Conservation (phyloP, 352 stramenopile genomes). For the Globisporangium polare region DNA sequence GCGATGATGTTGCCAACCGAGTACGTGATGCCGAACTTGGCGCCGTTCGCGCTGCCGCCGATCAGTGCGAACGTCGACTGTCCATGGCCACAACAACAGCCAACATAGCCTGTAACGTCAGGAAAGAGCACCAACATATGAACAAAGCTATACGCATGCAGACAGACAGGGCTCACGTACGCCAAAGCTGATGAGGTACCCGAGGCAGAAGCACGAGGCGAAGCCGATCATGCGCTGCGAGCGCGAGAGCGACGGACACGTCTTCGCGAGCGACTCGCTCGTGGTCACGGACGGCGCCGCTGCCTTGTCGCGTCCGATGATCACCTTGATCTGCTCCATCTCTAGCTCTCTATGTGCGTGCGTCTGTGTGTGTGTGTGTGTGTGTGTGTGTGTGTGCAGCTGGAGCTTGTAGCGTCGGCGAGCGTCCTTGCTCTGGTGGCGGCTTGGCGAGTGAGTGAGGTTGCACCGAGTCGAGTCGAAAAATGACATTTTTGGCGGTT, state of each 20-base stretch:
- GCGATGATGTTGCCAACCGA: slow-evolving; percentile 81
- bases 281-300: slow-evolving; percentile 19
- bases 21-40: slow-evolving; percentile 83
- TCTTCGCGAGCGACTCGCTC: slow-evolving; percentile 43
- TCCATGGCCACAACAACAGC: not conserved
- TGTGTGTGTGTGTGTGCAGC: not conserved
- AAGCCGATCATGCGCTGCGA: slow-evolving; percentile 74
- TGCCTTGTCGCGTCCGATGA: slow-evolving; percentile 59
- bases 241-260: slow-evolving; percentile 64
- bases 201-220: slow-evolving; percentile 67
- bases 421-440: not conserved
- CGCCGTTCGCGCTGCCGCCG: slow-evolving; percentile 51
- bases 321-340: slow-evolving; percentile 81
- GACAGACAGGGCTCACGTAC: slow-evolving; percentile 28
- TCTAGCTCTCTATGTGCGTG: not conserved
- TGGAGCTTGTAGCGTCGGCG: not conserved
- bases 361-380: not conserved
- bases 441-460: not conserved
- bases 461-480: not conserved
- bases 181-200: slow-evolving; percentile 81
- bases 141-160: not conserved
- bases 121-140: not conserved
- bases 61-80: slow-evolving; percentile 85
- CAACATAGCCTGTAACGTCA: not conserved
- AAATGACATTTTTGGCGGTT: not conserved